These are phyloP conservation scores for Telopea speciosissima DNA, from an alignment of 177 flowering plant genomes.

Conservation along the genomic window DNA sequence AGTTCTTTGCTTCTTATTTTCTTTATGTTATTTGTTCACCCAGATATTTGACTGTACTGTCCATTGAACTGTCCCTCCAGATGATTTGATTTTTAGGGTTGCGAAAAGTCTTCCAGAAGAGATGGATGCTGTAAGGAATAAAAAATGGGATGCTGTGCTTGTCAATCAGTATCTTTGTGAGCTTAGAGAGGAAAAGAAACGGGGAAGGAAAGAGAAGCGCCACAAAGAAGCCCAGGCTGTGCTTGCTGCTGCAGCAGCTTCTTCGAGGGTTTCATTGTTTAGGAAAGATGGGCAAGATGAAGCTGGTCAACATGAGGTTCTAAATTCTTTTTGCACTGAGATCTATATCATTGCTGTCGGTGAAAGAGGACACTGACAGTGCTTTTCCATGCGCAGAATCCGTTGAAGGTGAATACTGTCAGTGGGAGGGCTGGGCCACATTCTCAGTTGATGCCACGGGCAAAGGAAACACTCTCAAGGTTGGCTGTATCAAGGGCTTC, in stretches of 20 bases:
- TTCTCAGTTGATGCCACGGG: conserved; percentile 52
- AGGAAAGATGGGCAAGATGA: conserved; percentile 81
- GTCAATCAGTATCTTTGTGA: conserved; percentile 68
- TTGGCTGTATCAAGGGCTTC: conserved; percentile 41
- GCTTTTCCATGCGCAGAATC: conserved; percentile 30
- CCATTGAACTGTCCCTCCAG: conserved; percentile 37
- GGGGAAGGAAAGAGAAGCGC: conserved; percentile 82
- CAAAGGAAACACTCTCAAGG: conserved; percentile 58
- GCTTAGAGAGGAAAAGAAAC: conserved; percentile 78
- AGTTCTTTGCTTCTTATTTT: neutral
- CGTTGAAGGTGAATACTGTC: conserved; percentile 28
- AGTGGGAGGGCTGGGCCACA: conserved; percentile 42
- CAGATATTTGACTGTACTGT: conserved; percentile 1
- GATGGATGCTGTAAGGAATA: conserved; percentile 46
- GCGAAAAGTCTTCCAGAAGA: conserved; percentile 60
- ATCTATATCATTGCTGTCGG: neutral
- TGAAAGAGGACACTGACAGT: neutral
- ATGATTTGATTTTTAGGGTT: conserved; percentile 55
- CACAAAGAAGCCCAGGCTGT: conserved; percentile 94
- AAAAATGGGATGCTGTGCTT: conserved; percentile 78
- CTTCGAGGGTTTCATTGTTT: conserved; percentile 69
- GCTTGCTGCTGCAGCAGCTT: conserved; percentile 93
- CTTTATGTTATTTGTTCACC: neutral
- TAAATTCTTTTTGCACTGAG: neutral
- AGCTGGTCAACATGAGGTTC: conserved; percentile 46